Conservation (phyloP, 805 yeast species). For the Wickerhamiella bombiphila region DNA sequence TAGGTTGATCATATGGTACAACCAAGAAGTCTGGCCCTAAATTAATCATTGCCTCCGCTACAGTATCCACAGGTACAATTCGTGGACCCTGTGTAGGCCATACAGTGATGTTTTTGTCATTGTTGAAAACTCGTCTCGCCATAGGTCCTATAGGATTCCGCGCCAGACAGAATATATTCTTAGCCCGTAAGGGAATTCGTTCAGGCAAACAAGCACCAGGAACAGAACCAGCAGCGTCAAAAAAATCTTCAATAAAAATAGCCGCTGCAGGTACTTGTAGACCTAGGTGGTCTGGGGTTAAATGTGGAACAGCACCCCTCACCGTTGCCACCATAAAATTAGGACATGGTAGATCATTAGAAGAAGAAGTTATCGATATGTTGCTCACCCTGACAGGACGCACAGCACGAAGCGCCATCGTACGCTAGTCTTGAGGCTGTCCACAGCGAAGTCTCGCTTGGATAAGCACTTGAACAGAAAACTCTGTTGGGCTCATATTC, state of each 20-base stretch:
- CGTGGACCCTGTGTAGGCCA: slow-evolving; percentile 27
- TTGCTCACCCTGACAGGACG: too few relatives aligned
- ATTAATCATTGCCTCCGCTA: slow-evolving; percentile 13
- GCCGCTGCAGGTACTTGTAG: slow-evolving; percentile 17
- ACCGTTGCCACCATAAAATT: slow-evolving; percentile 24
- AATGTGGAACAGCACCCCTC: slow-evolving; percentile 29
- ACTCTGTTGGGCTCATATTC: too few relatives aligned
- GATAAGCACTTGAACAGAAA: too few relatives aligned
- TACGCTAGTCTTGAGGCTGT: too few relatives aligned
- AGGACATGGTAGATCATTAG: slow-evolving; percentile 21
- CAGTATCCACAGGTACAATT: slow-evolving; percentile 17
- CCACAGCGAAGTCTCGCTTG: too few relatives aligned
- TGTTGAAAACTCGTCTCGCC: slow-evolving; percentile 22
- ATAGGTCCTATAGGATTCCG: slow-evolving; percentile 22
- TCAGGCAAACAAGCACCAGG: slow-evolving; percentile 7
- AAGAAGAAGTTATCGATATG: too few relatives aligned
- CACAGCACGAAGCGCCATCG: too few relatives aligned
- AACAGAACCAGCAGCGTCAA: slow-evolving; percentile 20
- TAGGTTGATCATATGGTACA: slow-evolving; percentile 24
- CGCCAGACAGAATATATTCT: slow-evolving; percentile 20
- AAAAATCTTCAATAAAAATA: slow-evolving; percentile 27
- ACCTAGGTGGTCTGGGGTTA: slow-evolving; percentile 30
- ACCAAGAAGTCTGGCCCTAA: slow-evolving; percentile 24
- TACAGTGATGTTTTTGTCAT: slow-evolving; percentile 21
- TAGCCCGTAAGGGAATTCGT: slow-evolving; percentile 20